A percentile compares a stretch with the other conserved stretches of the same genome.
These are phyloP conservation scores for Ceratocystis albifundus DNA, from an alignment of 2,329 filamentous ascomycete species.

Conservation along the genomic window DNA sequence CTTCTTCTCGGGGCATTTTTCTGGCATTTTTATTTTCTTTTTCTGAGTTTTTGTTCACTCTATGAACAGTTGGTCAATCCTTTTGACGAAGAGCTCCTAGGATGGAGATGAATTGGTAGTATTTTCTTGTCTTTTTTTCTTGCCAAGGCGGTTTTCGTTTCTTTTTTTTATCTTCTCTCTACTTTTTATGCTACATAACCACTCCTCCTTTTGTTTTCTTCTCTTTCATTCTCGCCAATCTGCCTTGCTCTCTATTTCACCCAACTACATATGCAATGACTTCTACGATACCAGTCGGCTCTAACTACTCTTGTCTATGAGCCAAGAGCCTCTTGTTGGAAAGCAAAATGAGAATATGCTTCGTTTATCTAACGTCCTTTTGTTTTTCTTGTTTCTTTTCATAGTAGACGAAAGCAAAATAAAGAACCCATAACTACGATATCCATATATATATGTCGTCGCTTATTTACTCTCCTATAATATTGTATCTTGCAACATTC, in stretches of 20 bases:
- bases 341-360: not conserved
- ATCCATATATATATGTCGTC: not conserved
- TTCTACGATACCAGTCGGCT: not conserved
- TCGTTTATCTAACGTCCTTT: constrained; percentile 1
- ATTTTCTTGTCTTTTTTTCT: constrained; percentile 11
- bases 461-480: too few relatives aligned
- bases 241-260: not conserved
- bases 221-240: not conserved
- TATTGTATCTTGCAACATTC: not conserved
- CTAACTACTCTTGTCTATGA: not conserved
- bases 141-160: constrained; percentile 6
- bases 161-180: constrained; percentile 16
- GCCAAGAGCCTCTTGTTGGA: not conserved
- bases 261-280: constrained; percentile 3
- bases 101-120: constrained; percentile 8
- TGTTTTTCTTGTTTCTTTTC: constrained; percentile 5
- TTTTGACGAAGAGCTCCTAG: constrained; percentile 13
- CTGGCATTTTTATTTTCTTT: constrained; percentile 7
- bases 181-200: constrained; percentile 12
- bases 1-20: not conserved
- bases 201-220: not conserved
- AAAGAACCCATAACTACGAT: not conserved
- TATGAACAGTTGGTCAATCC: constrained; percentile 3
- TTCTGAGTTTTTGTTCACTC: constrained; percentile 9
- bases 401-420: not conserved